Evolutionary conservation across 2,329 filamentous ascomycete genomes (phyloP).

Genomic region (Colletotrichum melonis): DNA sequence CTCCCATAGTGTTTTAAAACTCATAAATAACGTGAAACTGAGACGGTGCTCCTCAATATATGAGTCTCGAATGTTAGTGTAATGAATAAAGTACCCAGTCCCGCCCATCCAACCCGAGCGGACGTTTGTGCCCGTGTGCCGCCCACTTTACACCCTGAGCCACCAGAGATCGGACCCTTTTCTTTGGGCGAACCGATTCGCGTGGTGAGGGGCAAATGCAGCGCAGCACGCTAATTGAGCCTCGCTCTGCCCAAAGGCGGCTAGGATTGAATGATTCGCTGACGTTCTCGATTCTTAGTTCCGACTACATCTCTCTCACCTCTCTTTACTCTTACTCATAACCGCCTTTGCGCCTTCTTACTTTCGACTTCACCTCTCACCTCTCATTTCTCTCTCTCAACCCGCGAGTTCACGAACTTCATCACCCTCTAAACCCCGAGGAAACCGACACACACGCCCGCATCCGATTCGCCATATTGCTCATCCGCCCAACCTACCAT

Average conservation of each 20-base stretch:
- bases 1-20: neutral
- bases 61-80: neutral
- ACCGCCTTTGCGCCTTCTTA: neutral
- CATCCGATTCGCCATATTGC: neutral
- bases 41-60: neutral
- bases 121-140: neutral
- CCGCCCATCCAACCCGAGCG: neutral
- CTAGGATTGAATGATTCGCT: slow-evolving; percentile 23
- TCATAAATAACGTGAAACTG: neutral
- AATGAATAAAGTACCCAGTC: neutral
- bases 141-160: neutral
- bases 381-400: neutral
- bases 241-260: slow-evolving; percentile 12
- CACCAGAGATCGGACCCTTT: neutral
- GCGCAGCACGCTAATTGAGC: slow-evolving; percentile 24
- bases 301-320: neutral
- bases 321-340: neutral
- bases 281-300: slow-evolving; percentile 28
- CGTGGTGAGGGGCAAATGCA: neutral
- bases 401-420: neutral
- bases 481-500: too few species aligned
- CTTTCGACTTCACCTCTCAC: neutral
- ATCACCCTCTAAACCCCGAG: neutral
- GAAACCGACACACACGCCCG: neutral
- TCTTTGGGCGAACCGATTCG: neutral